A percentile compares a stretch with the other conserved stretches of the same genome.
Conservation (phyloP, 139 green algal genomes). For the Haematococcus sp. region DNA sequence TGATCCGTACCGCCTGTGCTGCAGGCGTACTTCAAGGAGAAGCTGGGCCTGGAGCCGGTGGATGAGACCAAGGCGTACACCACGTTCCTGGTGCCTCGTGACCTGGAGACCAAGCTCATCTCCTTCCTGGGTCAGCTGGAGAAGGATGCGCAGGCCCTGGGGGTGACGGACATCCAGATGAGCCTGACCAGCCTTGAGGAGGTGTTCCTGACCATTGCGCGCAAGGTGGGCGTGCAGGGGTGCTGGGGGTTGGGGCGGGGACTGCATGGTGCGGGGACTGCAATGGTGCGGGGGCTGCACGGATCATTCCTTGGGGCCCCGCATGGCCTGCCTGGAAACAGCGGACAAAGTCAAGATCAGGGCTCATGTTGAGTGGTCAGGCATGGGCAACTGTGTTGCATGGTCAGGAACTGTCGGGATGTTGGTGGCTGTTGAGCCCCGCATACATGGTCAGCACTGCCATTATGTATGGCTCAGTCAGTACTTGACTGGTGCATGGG, state of each 20-base stretch:
- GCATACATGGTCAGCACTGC: too few relatives aligned
- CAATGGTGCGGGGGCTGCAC: too few relatives aligned
- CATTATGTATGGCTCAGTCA: too few relatives aligned
- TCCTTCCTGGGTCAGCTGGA: slow-evolving; percentile 64
- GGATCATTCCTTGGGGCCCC: too few relatives aligned
- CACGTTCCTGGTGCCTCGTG: slow-evolving; percentile 59
- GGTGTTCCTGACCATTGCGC: slow-evolving; percentile 84
- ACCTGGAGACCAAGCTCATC: slow-evolving; percentile 49
- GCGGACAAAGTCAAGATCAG: too few relatives aligned
- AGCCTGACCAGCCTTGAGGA: slow-evolving; percentile 70
- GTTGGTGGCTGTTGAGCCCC: too few relatives aligned
- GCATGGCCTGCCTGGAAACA: too few relatives aligned
- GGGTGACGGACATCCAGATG: slow-evolving; percentile 72
- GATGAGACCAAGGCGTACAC: slow-evolving; percentile 67
- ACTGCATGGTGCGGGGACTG: neutral
- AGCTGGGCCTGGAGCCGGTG: slow-evolving; percentile 44
- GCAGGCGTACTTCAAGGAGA: slow-evolving; percentile 19
- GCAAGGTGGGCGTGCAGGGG: slow-evolving; percentile 16
- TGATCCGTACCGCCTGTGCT: neutral
- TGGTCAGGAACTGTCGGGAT: too few relatives aligned
- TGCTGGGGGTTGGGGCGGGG: slow-evolving; percentile 23
- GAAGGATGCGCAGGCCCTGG: slow-evolving; percentile 27
- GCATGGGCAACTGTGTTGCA: too few relatives aligned
- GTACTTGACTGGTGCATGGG: too few relatives aligned
- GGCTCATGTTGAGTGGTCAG: too few relatives aligned